Evolutionary conservation across 352 stramenopile species (phyloP).

Genomic region (Globisporangium radiosum): DNA sequence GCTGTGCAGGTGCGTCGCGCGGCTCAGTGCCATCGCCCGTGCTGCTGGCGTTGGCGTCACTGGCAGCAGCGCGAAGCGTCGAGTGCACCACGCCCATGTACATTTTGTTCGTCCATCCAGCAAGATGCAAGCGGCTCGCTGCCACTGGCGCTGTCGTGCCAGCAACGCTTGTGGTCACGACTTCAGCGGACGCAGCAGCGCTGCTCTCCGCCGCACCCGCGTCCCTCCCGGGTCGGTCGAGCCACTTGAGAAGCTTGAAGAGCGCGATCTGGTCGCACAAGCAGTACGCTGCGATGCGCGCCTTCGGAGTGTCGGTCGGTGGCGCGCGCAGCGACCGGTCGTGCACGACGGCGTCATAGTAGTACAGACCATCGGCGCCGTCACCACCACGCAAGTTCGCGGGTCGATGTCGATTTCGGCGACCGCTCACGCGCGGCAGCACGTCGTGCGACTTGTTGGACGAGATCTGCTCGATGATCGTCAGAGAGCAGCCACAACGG

Average conservation of each 20-base stretch:
- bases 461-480: conserved; percentile 4
- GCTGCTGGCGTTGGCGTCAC: not conserved
- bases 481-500: not conserved
- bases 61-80: conserved; percentile 11
- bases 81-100: conserved; percentile 70
- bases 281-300: conserved; percentile 60
- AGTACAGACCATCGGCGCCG: conserved; percentile 16
- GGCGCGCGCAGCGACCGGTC: conserved; percentile 25
- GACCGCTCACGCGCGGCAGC: conserved; percentile 16
- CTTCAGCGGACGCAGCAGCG: not conserved
- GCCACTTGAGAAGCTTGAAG: conserved; percentile 72
- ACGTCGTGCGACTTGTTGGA: conserved; percentile 1
- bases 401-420: conserved; percentile 14
- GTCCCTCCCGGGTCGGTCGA: conserved; percentile 27
- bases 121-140: conserved; percentile 4
- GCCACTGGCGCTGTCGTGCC: not conserved
- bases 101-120: conserved; percentile 57
- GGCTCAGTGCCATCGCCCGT: not conserved
- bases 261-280: conserved; percentile 62
- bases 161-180: not conserved
- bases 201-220: not conserved
- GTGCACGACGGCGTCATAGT: conserved; percentile 30
- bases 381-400: conserved; percentile 9
- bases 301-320: conserved; percentile 30
- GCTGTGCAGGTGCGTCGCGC: not conserved